phyloP scores from a whole-genome alignment of 2,329 filamentous ascomycete genomes.

The Fusarium paranaense region DNA sequence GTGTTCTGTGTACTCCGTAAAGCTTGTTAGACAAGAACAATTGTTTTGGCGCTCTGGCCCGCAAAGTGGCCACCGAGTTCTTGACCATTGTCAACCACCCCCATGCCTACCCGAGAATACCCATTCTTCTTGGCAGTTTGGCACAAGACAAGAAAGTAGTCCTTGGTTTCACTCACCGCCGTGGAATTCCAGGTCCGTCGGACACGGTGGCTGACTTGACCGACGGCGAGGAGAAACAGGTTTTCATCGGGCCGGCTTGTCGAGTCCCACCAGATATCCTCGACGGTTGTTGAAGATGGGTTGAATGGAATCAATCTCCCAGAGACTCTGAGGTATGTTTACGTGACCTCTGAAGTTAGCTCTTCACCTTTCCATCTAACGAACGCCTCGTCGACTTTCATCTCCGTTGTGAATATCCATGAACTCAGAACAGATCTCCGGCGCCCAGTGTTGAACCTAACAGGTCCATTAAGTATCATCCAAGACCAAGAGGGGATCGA shows the following conservation, averaged over 20 bases:
- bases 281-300: background rate
- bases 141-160: background rate
- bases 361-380: background rate
- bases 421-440: background rate
- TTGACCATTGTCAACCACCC: background rate
- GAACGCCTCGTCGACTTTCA: background rate
- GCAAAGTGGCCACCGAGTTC: background rate
- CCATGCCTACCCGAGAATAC: background rate
- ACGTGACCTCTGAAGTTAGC: background rate
- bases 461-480: background rate
- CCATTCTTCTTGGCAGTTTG: fast-evolving
- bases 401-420: background rate
- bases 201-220: background rate
- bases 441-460: background rate
- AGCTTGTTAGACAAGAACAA: background rate
- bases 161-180: too few species aligned
- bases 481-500: background rate
- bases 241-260: background rate
- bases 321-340: background rate
- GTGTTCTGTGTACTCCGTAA: background rate
- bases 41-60: background rate
- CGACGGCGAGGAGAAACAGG: background rate
- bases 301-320: background rate
- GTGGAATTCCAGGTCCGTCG: too few species aligned
- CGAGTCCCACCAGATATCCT: background rate